Base-by-base conservation (phyloP, 2,329 filamentous ascomycete genomes). In the Aspergillus bombycis region DNA sequence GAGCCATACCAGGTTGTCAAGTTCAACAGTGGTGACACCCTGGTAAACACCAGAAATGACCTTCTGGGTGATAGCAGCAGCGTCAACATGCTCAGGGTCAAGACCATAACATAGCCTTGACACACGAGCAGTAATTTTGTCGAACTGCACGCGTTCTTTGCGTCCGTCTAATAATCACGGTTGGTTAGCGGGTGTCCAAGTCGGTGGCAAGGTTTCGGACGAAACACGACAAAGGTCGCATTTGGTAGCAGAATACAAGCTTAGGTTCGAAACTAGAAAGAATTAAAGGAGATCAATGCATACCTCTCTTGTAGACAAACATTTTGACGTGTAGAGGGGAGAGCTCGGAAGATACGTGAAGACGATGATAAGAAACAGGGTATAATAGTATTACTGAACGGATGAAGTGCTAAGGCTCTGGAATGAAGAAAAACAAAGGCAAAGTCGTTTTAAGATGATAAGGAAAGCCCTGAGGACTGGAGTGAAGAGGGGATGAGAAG, bases 1-100 rank as follows among this genome's bases (percentile, higher is more conserved):
- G 2, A 58, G 34, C 34, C 92, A 82, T 86, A 98, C 94, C 79
- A 99, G 84, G 83, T 99, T 96, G 75, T 99, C 95, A 62, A 99
- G 87, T 83, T 99, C 94, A 67, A 96, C 87, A 53, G 95, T 99
- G 54, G 93, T 98, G 60, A 99, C 95, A 79, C 95, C 95, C 75
- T 97, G 94, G 81, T 99, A 99, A 70, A 99, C 95, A 85, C 95
- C 95, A 75, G 94, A 96, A 79, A 99, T 99, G 80, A 99, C 95
- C 83, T 98, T 99, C 84, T 97, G 94, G 64, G 95, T 99, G 78
- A 99, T 99, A 75, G 94, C 93, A 70, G 96, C 95, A 62, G 95
- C 93, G 82, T 99, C 95, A 75, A 99, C 92, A 84, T 99, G 95
- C 72, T 92, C 94, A 57, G 91, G 88, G 78, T 99, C 95, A 63